Base-by-base conservation (phyloP, 352 stramenopile genomes). In the Plasmopara muralis region DNA sequence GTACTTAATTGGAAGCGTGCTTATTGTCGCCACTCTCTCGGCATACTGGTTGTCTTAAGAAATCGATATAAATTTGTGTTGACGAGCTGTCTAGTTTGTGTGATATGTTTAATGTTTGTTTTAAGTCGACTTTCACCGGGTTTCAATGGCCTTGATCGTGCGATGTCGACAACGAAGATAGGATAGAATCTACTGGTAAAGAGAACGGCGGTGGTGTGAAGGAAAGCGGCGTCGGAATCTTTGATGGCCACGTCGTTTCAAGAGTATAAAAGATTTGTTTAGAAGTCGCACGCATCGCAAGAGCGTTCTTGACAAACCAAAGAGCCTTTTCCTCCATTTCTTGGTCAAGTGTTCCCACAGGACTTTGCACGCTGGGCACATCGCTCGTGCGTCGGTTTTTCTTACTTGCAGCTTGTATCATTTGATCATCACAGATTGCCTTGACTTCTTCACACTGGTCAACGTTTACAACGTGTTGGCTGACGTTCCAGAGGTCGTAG, bases 401-500 rank as follows among this genome's bases (percentile, higher is more conserved):
- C 37, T 60, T 69, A 34, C 41, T 57, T 20, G 56, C 39, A 9
- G 53, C 28, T 83, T 70, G 20, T 25, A 25, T 25, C 3, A 25
- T 25, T 25, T 3, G 1, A 3, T 25, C 20, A 25, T 25, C 20
- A 25, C 20, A 25, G 20, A 3, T 25, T 25, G 20, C 20, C 3
- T 25, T 25, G 20, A 25, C 20, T 25, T 25, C 20, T 25, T 25
- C 20, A 3, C 20, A 25, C 20, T 25, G 20, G 20, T 25, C 1
- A 25, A 25, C 20, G 1, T 25, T 3, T 3, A 25, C 3, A 3
- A 25, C 3, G 20, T 25, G 20, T 25, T 25, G 20, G 12, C 65
- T 84, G 14, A 74, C 68, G 44, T 83, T 85, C 72, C 72, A 87
- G 30, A 80, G 54, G 4, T 85, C 68, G 46, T 84, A 84, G 1